Base-by-base conservation (phyloP, 139 green algal genomes). In the Micractinium conductrix region DNA sequence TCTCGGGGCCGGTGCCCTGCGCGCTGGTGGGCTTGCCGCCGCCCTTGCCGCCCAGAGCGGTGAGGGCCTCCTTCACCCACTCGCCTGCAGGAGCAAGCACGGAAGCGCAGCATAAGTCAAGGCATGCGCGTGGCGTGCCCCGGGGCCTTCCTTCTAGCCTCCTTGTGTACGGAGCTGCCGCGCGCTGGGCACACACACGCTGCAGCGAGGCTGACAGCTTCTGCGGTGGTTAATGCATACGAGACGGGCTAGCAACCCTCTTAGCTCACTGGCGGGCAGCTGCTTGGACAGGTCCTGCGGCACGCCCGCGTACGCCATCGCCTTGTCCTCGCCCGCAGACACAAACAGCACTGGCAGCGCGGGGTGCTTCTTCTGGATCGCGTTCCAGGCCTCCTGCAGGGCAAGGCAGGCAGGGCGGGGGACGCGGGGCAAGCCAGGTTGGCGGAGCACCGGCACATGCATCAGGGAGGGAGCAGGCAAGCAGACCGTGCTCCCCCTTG, bases 31-130 rank as follows among this genome's bases (percentile, higher is more conserved):
- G 89, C 90, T 97, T 97, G 85, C 96, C 96, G 79, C 97, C 97
- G 53, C 97, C 97, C 91, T 99, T 99, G 78, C 97, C 97, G 10
- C 92, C 95, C 62, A 99, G 74, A 33, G 88, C 81, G 2, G 60
- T 71, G 35, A 96, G 90, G 62, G 91, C 85, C 30, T 88, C 71
- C n/a, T 87, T 87, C 63, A 88, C 76, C 87, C 87, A 91, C 22
- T 90, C 24, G 92, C 94, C 74, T 92, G 91, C 58, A 96, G 76
- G 16, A 16, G 48, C 19, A 16, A 22, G 53, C n/a, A n/a, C n/a
- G n/a, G n/a, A n/a, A n/a, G n/a, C n/a, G n/a, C n/a, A n/a, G n/a
- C n/a, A n/a, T n/a, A n/a, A n/a, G n/a, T n/a, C n/a, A n/a, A n/a
- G n/a, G n/a, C n/a, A n/a, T n/a, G n/a, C n/a, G n/a, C n/a, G n/a